These are phyloP conservation scores for Dactylonectria macrodidyma DNA, from an alignment of 2,329 filamentous ascomycete species.

Conservation along the genomic window DNA sequence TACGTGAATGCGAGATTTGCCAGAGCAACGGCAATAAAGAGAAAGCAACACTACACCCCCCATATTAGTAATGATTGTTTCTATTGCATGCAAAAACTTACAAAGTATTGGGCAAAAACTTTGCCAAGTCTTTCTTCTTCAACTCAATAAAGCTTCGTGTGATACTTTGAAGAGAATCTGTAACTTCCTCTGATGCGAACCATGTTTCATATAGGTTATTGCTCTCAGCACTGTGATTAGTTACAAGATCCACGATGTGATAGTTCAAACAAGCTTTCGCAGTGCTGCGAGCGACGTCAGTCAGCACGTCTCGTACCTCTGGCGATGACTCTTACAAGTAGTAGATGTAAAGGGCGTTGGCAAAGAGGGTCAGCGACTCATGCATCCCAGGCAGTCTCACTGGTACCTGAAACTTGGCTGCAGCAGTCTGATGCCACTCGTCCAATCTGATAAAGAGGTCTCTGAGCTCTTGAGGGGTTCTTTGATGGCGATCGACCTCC, in stretches of 20 bases:
- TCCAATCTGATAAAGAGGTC: slow-evolving; percentile 9
- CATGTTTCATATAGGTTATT: slow-evolving; percentile 13
- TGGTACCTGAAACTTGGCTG: slow-evolving; percentile 8
- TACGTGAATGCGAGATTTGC: background rate
- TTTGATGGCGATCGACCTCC: background rate
- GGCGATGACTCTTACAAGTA: background rate
- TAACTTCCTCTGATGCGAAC: slow-evolving; percentile 18
- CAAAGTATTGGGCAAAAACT: slow-evolving; percentile 29
- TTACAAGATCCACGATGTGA: slow-evolving; percentile 4
- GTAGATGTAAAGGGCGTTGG: slow-evolving; percentile 19
- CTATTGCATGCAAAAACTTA: background rate
- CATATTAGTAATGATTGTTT: background rate
- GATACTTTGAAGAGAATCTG: slow-evolving; percentile 15
- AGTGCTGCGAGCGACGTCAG: slow-evolving; percentile 1
- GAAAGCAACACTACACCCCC: slow-evolving; percentile 4
- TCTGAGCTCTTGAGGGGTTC: background rate
- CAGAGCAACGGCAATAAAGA: slow-evolving; percentile 16
- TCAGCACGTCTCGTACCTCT: background rate
- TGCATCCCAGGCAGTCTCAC: slow-evolving; percentile 2
- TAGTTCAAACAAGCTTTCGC: slow-evolving; percentile 17
- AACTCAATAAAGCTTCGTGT: slow-evolving; percentile 5
- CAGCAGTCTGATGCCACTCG: slow-evolving; percentile 18
- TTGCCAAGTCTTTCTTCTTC: slow-evolving; percentile 5
- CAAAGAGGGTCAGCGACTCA: slow-evolving; percentile 17
- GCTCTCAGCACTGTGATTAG: background rate